Base-by-base conservation (phyloP, 192 early-diverging fungal species). In the Glomus cerebriforme region DNA sequence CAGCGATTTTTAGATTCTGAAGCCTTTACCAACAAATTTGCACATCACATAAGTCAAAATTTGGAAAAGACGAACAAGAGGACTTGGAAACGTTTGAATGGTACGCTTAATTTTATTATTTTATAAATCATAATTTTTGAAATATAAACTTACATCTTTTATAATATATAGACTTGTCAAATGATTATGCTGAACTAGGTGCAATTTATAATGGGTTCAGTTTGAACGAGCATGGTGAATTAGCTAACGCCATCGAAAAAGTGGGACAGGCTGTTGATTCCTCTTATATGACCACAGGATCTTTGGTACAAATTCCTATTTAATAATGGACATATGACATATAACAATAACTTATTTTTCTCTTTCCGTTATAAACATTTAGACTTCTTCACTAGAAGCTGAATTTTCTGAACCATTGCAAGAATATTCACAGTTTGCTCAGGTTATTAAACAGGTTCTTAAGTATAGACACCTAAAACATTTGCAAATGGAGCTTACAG, bases 161-260 rank as follows among this genome's bases (percentile, higher is more conserved):
- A 71, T 83, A 63, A 60, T 79, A 32, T 19, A 35, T 67, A 78
- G 96, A 98, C 80, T 86, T 93, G 34, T 90, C 94, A 0, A 82
- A 83, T 39, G 92, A 93, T 74, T 95, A 95, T 79, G 86, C 95
- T 26, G 96, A 98, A 78, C 87, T 99, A 22, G 97, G 96, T 1
- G 96, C 95, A 4, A 87, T 91, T 2, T 96, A 97, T 83, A 99
- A 99, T 79, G 96, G 92, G 27, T 99, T 98, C 84, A 98, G 97
- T 64, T 86, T 99, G 45, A 91, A 92, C 78, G 96, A 99, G 75
- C 79, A 72, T 43, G 87, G 85, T 1, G 85, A 84, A 2, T 86
- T 99, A n/a, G 90, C 93, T 1, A 91, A 91, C 29, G 93, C 94
- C 0, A 93, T 98, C 78, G 98, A 99, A 81, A 89, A 92, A 73